These are phyloP conservation scores for Alloteropsis angusta DNA, from an alignment of 202 grass and related monocot species.

Conservation along the genomic window DNA sequence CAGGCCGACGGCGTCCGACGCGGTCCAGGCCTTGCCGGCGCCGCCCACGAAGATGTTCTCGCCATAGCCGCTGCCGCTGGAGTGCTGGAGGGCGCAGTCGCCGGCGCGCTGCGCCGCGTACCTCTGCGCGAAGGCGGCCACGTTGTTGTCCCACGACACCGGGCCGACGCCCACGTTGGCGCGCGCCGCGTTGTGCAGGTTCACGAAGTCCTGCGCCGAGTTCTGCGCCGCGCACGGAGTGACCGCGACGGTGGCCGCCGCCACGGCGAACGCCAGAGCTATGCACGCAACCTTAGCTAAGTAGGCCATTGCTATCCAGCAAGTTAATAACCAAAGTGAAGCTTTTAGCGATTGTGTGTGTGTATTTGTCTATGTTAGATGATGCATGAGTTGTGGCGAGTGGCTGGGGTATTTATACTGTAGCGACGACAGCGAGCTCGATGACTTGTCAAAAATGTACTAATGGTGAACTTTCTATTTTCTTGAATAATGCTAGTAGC, in stretches of 20 bases:
- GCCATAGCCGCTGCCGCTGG: background rate
- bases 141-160: conserved; percentile 32
- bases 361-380: background rate
- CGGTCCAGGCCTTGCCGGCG: background rate
- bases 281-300: background rate
- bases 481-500: background rate
- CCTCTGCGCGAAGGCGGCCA: conserved; percentile 30
- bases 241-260: background rate
- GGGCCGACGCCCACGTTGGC: conserved; percentile 23
- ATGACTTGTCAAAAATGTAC: background rate
- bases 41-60: background rate
- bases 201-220: conserved; percentile 40
- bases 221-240: conserved; percentile 29
- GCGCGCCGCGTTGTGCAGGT: conserved; percentile 44
- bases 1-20: background rate
- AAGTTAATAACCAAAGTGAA: too few relatives aligned
- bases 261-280: conserved; percentile 9
- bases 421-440: background rate
- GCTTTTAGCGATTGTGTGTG: background rate
- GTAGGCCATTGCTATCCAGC: background rate
- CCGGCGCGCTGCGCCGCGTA: conserved; percentile 24
- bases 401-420: background rate
- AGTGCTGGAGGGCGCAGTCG: background rate
- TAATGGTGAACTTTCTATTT: background rate
- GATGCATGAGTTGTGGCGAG: background rate